Conservation (phyloP, 768 basidiomycete genomes). For the Agaricus sinodeliciosus region DNA sequence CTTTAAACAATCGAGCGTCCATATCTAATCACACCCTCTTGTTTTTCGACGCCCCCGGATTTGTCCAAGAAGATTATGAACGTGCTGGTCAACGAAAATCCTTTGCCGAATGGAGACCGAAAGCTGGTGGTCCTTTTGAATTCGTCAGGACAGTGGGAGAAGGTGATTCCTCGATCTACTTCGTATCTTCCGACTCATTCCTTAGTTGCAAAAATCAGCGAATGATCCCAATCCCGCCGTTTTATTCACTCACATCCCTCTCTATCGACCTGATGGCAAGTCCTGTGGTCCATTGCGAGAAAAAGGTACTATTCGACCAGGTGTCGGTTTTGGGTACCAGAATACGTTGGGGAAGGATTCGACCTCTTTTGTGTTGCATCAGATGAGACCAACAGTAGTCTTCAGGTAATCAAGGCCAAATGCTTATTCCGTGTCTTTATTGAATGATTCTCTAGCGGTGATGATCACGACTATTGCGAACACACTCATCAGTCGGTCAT, state of each 20-base stretch:
- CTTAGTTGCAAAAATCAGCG: constrained; percentile 17
- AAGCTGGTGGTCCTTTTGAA: constrained; percentile 45
- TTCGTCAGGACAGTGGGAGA: constrained; percentile 40
- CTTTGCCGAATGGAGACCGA: constrained; percentile 41
- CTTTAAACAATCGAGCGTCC: constrained; percentile 53
- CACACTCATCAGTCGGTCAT: constrained; percentile 38
- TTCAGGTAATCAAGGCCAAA: constrained; percentile 50
- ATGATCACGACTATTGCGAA: constrained; percentile 96
- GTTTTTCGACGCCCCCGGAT: constrained; percentile 65
- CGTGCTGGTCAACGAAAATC: constrained; percentile 34
- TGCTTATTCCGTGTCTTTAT: constrained; percentile 8
- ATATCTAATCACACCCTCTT: constrained; percentile 70
- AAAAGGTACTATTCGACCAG: constrained; percentile 63
- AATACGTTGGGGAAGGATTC: constrained; percentile 70
- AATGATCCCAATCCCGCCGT: constrained; percentile 43
- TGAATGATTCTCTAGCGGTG: constrained; percentile 48
- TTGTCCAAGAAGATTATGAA: constrained; percentile 67
- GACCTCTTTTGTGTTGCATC: constrained; percentile 59
- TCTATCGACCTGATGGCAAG: constrained; percentile 61
- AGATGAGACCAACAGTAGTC: constrained; percentile 57
- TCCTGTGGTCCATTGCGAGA: constrained; percentile 78
- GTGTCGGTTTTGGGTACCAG: constrained; percentile 76
- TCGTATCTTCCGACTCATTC: constrained; percentile 2
- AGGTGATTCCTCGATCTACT: constrained; percentile 17
- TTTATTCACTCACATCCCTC: constrained; percentile 85